Percentiles rank a stretch among this genome's conserved stretches.
phyloP scores from a whole-genome alignment of 371 early-diverging fungal genomes.

The Dichotomocladium elegans region DNA sequence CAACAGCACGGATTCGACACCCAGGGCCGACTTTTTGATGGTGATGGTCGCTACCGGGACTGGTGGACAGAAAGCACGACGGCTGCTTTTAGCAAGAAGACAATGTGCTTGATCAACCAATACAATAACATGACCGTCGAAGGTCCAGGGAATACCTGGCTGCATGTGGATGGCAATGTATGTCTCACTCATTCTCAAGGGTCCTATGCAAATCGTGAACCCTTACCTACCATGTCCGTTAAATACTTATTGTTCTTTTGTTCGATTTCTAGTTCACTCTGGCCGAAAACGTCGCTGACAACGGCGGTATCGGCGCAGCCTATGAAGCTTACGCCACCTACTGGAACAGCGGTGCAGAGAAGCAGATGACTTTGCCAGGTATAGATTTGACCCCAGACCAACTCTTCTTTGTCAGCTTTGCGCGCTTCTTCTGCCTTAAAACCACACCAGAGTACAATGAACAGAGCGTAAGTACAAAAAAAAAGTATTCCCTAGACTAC shows the following conservation, averaged over 20 bases:
- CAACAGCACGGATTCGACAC: conserved; percentile 49
- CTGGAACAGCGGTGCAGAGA: conserved; percentile 20
- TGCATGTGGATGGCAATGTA: conserved; percentile 51
- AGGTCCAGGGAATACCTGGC: conserved; percentile 16
- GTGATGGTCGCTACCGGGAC: conserved; percentile 28
- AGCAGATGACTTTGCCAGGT: conserved; percentile 54
- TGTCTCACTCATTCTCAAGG: too few species aligned
- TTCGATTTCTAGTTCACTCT: conserved; percentile 45
- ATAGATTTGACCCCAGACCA: conserved; percentile 46
- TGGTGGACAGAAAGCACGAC: conserved; percentile 67
- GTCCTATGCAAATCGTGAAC: conserved; percentile 56
- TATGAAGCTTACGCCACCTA: conserved; percentile 23
- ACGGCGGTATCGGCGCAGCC: conserved; percentile 56
- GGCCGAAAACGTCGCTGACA: conserved; percentile 75
- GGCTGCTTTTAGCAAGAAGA: conserved; percentile 40
- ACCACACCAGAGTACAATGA: too few species aligned
- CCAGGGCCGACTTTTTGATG: conserved; percentile 53
- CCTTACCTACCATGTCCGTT: conserved; percentile 35
- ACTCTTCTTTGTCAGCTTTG: too few species aligned
- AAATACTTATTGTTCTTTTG: background rate
- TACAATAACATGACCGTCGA: conserved; percentile 45
- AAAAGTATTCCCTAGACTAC: too few species aligned
- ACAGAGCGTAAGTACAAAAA: too few species aligned
- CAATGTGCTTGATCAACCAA: conserved; percentile 64
- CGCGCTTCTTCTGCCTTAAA: too few species aligned